These are phyloP conservation scores for Hypoxylon lienhwacheense DNA, from an alignment of 495 filamentous ascomycete species.

Conservation along the genomic window DNA sequence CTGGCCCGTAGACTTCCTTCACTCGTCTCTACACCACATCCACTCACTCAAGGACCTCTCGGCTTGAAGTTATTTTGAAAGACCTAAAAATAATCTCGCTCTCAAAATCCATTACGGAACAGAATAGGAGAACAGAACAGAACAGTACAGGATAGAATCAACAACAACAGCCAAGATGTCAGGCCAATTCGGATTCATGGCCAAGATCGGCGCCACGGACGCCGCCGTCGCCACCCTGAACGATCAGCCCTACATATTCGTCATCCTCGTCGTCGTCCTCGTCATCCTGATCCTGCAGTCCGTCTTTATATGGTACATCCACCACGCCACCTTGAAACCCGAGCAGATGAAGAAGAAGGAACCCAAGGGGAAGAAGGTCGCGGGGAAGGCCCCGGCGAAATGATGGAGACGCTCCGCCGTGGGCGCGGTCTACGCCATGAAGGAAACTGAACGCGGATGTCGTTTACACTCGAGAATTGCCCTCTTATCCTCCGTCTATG, in stretches of 20 bases:
- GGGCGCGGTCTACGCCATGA: neutral
- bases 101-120: neutral
- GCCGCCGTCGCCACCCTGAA: constrained; percentile 54
- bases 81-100: neutral
- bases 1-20: constrained; percentile 23
- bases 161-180: constrained; percentile 27
- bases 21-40: no score
- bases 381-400: constrained; percentile 33
- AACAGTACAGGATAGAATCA: no score
- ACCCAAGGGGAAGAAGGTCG: constrained; percentile 42
- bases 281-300: constrained; percentile 46
- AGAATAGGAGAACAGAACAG: no score
- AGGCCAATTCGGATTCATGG: constrained; percentile 55
- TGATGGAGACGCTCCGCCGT: constrained; percentile 19
- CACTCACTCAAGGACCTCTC: constrained; percentile 9
- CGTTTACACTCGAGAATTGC: no score
- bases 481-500: no score
- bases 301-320: constrained; percentile 53
- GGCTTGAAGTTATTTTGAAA: constrained; percentile 18
- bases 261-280: constrained; percentile 51
- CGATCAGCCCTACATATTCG: constrained; percentile 56
- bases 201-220: constrained; percentile 51
- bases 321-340: constrained; percentile 54
- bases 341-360: constrained; percentile 54
- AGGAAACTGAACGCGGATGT: no score